A percentile compares a stretch with the other conserved stretches of the same genome.
phyloP scores from a whole-genome alignment of 2,329 filamentous ascomycete species.

The Neonectria faginata region DNA sequence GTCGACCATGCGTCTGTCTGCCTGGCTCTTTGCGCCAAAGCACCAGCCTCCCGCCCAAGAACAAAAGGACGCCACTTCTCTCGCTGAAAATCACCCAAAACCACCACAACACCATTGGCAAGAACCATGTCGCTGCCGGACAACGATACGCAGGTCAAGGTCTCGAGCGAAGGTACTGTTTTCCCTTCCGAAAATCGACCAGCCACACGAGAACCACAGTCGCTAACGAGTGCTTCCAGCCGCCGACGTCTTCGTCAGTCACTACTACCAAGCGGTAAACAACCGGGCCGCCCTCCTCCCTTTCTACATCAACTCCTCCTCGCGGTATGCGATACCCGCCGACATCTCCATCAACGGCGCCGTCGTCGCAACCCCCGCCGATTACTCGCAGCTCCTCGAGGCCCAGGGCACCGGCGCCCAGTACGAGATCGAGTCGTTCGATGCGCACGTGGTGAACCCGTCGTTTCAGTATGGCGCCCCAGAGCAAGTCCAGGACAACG shows the following conservation, averaged over 20 bases:
- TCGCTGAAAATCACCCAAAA: background rate
- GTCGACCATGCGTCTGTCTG: slow-evolving; percentile 16
- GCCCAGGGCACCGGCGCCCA: slow-evolving; percentile 67
- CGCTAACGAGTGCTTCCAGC: slow-evolving; percentile 59
- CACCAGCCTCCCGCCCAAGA: background rate
- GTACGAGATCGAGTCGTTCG: slow-evolving; percentile 81
- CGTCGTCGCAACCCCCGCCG: slow-evolving; percentile 68
- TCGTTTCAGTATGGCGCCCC: slow-evolving; percentile 70
- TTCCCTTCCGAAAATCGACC: slow-evolving; percentile 1
- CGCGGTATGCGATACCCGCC: slow-evolving; percentile 66
- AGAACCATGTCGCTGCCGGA: slow-evolving; percentile 52
- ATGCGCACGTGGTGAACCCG: slow-evolving; percentile 82
- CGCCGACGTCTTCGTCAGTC: slow-evolving; percentile 76
- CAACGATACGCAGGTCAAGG: slow-evolving; percentile 58
- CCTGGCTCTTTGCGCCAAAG: slow-evolving; percentile 41
- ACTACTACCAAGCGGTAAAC: slow-evolving; percentile 82
- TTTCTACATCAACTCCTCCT: slow-evolving; percentile 77
- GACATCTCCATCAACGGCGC: slow-evolving; percentile 87
- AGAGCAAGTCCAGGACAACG: slow-evolving; percentile 55
- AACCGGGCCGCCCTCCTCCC: slow-evolving; percentile 68
- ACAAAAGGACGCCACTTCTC: background rate
- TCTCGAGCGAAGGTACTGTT: slow-evolving; percentile 59
- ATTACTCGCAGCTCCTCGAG: slow-evolving; percentile 76
- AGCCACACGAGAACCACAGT: slow-evolving; percentile 14
- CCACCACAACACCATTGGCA: background rate